A percentile compares a stretch with the other conserved stretches of the same genome.
phyloP scores from a whole-genome alignment of 352 stramenopile genomes.

The Elongisporangium anandrum region DNA sequence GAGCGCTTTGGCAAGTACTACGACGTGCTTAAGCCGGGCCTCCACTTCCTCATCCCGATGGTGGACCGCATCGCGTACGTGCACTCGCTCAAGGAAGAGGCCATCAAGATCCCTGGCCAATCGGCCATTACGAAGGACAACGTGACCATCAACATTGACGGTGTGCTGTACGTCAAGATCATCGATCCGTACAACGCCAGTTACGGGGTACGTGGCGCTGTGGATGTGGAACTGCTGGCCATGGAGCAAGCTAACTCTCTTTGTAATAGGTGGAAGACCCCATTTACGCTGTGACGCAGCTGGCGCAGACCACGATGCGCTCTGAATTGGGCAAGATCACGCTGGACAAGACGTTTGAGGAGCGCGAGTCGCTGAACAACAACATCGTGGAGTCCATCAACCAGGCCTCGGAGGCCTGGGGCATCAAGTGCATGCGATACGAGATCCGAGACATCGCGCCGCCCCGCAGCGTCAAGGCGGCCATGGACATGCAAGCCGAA shows the following conservation, averaged over 20 bases:
- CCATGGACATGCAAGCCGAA: conserved; percentile 93
- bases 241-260: no score
- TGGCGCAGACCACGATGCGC: conserved; percentile 91
- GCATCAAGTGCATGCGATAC: conserved; percentile 89
- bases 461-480: conserved; percentile 79
- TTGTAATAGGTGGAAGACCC: conserved; percentile 45
- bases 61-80: conserved; percentile 90
- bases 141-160: conserved; percentile 90
- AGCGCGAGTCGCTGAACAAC: conserved; percentile 90
- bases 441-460: conserved; percentile 90
- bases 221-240: no score
- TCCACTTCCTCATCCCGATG: conserved; percentile 89
- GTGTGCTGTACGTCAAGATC: conserved; percentile 91
- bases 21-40: conserved; percentile 72
- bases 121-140: conserved; percentile 91
- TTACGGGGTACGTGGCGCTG: conserved; percentile 50
- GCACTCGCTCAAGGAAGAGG: conserved; percentile 90
- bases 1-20: conserved; percentile 92
- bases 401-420: conserved; percentile 86
- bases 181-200: conserved; percentile 87
- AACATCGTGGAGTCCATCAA: conserved; percentile 91
- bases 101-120: conserved; percentile 89
- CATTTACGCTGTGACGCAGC: conserved; percentile 87
- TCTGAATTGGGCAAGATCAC: conserved; percentile 92
- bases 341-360: conserved; percentile 92